phyloP scores from a whole-genome alignment of 371 early-diverging fungal species.

The Mucor ambiguus region DNA sequence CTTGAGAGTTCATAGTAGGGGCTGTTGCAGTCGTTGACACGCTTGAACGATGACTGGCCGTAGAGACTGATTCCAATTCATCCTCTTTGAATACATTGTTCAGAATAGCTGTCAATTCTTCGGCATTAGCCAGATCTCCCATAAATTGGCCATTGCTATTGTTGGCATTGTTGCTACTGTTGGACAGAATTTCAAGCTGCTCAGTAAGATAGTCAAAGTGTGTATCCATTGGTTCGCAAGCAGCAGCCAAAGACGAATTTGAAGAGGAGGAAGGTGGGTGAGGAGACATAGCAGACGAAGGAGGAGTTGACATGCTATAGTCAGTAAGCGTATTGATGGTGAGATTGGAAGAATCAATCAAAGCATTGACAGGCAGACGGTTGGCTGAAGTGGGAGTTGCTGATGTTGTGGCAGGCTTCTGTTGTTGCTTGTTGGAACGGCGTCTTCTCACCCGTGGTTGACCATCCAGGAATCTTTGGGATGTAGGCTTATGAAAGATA shows the following conservation, averaged over 20 bases:
- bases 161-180: neutral
- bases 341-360: constrained; percentile 2
- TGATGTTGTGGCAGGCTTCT: neutral
- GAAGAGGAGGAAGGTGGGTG: constrained; percentile 10
- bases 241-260: neutral
- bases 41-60: constrained; percentile 7
- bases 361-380: constrained; percentile 14
- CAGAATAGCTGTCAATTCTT: constrained; percentile 33
- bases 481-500: constrained; percentile 28
- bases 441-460: constrained; percentile 23
- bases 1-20: neutral
- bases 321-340: constrained; percentile 11
- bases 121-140: constrained; percentile 20
- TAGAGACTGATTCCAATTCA: constrained; percentile 6
- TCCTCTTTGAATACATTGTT: constrained; percentile 26
- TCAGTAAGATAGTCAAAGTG: constrained; percentile 32
- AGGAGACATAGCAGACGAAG: constrained; percentile 24
- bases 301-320: constrained; percentile 18
- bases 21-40: neutral
- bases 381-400: neutral
- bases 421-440: constrained; percentile 17
- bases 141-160: constrained; percentile 3
- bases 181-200: constrained; percentile 21
- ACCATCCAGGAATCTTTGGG: constrained; percentile 26
- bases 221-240: constrained; percentile 21